Evolutionary conservation across 805 yeast species (phyloP), one percentile per base, ranked within the genome.

Genomic region (Grigorovia humatica): DNA sequence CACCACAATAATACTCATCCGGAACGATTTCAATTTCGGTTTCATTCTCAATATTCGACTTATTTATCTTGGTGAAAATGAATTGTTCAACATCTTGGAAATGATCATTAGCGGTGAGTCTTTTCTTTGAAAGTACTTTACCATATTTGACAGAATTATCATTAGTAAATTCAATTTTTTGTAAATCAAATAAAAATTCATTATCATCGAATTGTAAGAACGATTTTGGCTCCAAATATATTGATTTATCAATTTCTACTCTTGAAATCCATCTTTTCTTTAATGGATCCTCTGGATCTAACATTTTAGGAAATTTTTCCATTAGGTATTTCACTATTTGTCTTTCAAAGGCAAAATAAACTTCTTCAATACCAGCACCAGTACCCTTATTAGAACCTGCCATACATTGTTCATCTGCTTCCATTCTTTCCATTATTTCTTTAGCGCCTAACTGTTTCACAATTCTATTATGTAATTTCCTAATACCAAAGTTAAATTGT

Each of bases 51-150:
- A 6, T 23, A 23, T 23, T 13, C 3, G 15, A 32, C 8, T 32
- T 32, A 1, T 55, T 52, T 18, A 17, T 35, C 17, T 69, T 65
- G 29, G 70, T 65, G 17, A 88, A 70, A 0, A 64, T 61, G 13
- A 89, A 65, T 50, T 77, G 80, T 42, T 96, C 74, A 1, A 91
- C 95, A 64, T 93, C 98, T 66, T 93, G 98, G 69, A 88, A 88
- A 69, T 93, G 98, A 49, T 79, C 82, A 0, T 57, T 54, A 0
- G 78, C 65, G 0, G 98, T 91, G 15, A 93, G 70, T 52, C 96
- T 69, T 0, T 67, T 55, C 60, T 88, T 88, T 1, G 55, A 46
- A 0, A 55, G 51, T 7, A 90, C 73, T 9, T 57, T 68, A 0
- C 85, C 95, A 7, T 50, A 51, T 8, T 57, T 48, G 6, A 67